These are phyloP conservation scores for Solanum rostratum DNA, from an alignment of 257 asterid species.

Conservation along the genomic window DNA sequence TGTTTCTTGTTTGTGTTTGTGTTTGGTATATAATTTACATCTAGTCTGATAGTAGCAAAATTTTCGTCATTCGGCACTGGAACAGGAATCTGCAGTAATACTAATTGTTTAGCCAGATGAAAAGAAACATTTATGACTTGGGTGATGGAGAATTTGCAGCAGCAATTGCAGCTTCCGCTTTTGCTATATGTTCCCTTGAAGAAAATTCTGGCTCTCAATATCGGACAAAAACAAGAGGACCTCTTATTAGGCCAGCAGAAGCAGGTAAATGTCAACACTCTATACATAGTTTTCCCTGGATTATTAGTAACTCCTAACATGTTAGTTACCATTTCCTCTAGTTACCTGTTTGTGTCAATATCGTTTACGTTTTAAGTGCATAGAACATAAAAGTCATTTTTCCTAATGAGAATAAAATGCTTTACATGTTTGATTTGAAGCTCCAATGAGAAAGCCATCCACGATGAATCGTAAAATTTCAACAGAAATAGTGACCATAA, in stretches of 20 bases:
- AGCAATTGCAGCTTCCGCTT: constrained; percentile 59
- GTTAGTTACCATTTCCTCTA: background rate
- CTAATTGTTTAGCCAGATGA: background rate
- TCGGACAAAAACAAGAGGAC: constrained; percentile 19
- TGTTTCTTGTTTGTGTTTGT: background rate
- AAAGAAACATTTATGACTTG: constrained; percentile 10
- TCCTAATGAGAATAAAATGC: background rate
- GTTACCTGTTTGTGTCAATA: background rate
- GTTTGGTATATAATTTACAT: background rate
- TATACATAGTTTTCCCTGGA: background rate
- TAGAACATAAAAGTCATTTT: background rate
- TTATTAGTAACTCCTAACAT: background rate
- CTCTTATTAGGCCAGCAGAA: constrained; percentile 16
- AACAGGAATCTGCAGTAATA: background rate
- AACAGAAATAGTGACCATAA: constrained; percentile 13
- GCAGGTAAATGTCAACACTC: constrained; percentile 8
- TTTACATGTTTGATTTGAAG: constrained; percentile 8
- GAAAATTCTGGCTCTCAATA: constrained; percentile 2
- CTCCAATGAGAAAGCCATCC: constrained; percentile 19
- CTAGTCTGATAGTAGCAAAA: background rate
- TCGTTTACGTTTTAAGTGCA: background rate
- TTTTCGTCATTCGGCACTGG: background rate
- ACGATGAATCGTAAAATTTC: constrained; percentile 14
- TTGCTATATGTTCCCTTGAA: constrained; percentile 38
- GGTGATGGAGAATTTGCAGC: constrained; percentile 34